phyloP scores from a whole-genome alignment of 2,329 filamentous ascomycete species.

The Pyrenophora teres region DNA sequence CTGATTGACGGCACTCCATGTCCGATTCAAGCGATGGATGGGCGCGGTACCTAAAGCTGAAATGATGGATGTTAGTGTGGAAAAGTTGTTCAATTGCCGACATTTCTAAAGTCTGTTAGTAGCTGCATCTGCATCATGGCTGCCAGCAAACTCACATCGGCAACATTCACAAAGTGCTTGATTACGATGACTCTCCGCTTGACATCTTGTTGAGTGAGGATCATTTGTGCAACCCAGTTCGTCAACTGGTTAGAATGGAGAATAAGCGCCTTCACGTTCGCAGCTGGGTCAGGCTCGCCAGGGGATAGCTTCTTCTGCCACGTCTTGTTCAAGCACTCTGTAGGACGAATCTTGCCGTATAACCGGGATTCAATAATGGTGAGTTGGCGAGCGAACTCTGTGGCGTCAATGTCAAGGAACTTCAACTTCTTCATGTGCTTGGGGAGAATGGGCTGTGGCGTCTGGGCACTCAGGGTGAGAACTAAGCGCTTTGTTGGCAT shows the following conservation, averaged over 20 bases:
- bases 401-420: conserved; percentile 94
- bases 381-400: conserved; percentile 94
- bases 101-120: conserved; percentile 72
- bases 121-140: neutral
- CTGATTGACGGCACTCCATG: conserved; percentile 90
- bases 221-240: conserved; percentile 99
- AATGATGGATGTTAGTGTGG: conserved; percentile 95
- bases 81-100: conserved; percentile 91
- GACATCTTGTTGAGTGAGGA: conserved; percentile 89
- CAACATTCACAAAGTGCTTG: conserved; percentile 96
- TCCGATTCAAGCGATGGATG: conserved; percentile 89
- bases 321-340: conserved; percentile 96
- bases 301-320: conserved; percentile 95
- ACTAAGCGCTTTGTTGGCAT: conserved; percentile 83
- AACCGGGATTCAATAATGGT: conserved; percentile 95
- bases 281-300: conserved; percentile 80
- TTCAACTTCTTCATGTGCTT: conserved; percentile 99
- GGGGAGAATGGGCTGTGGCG: conserved; percentile 86
- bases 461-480: conserved; percentile 79
- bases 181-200: conserved; percentile 97
- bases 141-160: conserved; percentile 70
- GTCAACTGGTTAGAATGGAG: conserved; percentile 98
- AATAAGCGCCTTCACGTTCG: conserved; percentile 95
- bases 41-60: conserved; percentile 93
- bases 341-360: conserved; percentile 94